Conservation (phyloP, 2,329 filamentous ascomycete genomes). For the Botrytis sinoallii region DNA sequence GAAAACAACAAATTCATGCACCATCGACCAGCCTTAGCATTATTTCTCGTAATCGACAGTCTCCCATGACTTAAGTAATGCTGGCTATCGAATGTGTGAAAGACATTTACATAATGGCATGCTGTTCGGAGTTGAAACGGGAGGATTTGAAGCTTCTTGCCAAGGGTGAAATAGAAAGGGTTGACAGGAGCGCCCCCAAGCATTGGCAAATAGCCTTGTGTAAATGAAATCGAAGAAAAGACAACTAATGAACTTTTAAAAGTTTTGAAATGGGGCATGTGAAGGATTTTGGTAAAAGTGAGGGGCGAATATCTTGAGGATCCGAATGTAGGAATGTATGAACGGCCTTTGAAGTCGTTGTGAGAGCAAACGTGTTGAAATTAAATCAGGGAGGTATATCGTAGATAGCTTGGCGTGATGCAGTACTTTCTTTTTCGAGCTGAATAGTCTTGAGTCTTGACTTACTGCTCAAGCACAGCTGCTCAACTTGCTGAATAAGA, state of each 20-base stretch:
- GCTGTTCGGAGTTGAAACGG: neutral
- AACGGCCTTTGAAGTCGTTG: neutral
- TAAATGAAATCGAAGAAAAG: neutral
- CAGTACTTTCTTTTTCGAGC: too few relatives aligned
- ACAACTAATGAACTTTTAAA: neutral
- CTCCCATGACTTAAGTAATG: neutral
- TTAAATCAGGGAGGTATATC: neutral
- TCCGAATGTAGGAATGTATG: neutral
- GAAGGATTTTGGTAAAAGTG: neutral
- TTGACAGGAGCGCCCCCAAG: neutral
- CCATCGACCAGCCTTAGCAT: neutral
- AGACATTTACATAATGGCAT: neutral
- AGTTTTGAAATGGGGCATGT: neutral
- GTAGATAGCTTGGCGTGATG: neutral
- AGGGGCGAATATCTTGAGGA: neutral
- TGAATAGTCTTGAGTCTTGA: neutral
- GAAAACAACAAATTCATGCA: neutral
- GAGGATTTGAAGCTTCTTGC: neutral
- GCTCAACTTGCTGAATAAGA: neutral
- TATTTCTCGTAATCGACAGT: neutral
- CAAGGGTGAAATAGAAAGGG: neutral
- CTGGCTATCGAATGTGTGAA: neutral
- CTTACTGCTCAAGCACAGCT: neutral
- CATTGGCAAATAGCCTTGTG: neutral
- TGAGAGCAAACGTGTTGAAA: neutral